These are phyloP conservation scores for Naumovozyma castellii DNA, from an alignment of 805 yeast species.

Conservation along the genomic window DNA sequence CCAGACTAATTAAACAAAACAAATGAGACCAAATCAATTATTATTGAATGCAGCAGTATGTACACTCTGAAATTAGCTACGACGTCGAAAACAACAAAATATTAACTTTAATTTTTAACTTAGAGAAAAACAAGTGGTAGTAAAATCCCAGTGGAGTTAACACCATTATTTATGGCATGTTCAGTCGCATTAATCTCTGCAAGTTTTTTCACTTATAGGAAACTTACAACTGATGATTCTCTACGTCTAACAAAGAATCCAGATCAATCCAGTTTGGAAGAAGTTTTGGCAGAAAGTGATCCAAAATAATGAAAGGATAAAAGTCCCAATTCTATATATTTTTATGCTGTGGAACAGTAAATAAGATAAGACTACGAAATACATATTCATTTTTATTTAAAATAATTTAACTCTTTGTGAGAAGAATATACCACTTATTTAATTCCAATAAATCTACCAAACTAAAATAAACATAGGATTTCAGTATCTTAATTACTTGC, in stretches of 20 bases:
- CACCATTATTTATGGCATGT: constrained; percentile 49
- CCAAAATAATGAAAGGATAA: constrained; percentile 1
- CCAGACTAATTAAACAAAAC: constrained; percentile 1
- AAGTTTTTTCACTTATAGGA: constrained; percentile 43
- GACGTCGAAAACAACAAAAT: not conserved
- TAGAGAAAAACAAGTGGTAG: constrained; percentile 32
- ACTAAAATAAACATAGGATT: no score
- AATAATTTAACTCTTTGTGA: no score
- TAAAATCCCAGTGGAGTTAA: constrained; percentile 44
- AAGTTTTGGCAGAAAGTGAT: constrained; percentile 16
- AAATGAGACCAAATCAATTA: constrained; percentile 43
- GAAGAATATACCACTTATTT: no score
- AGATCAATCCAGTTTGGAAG: constrained; percentile 27
- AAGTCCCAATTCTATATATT: not conserved
- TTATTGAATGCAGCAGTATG: constrained; percentile 40
- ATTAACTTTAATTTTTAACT: not conserved
- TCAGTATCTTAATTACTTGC: no score
- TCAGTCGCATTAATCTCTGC: constrained; percentile 45
- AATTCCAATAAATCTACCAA: no score
- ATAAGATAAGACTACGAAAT: no score
- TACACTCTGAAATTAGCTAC: no score
- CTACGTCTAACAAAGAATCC: constrained; percentile 42
- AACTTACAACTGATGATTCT: constrained; percentile 39
- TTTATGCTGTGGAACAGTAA: not conserved
- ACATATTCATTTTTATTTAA: no score